Percentiles rank a stretch among this genome's conserved stretches.
These are phyloP conservation scores for Rhodosporidiobolus sp. DNA, from an alignment of 768 basidiomycete genomes.

Conservation along the genomic window DNA sequence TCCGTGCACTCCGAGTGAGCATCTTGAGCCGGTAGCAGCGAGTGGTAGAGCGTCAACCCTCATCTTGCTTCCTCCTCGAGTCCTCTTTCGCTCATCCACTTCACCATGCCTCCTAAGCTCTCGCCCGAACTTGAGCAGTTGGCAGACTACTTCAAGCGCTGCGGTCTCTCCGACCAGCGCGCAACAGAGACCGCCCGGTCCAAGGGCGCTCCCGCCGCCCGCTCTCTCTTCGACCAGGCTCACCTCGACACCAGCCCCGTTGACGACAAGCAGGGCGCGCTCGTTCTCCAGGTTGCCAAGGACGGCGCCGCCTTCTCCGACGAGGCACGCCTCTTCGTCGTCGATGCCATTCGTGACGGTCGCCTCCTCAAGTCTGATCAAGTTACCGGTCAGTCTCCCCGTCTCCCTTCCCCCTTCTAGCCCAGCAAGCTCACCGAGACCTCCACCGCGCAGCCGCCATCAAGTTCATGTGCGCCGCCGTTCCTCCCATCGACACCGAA, in stretches of 20 bases:
- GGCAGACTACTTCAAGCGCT: conserved; percentile 23
- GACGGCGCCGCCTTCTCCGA: conserved; percentile 50
- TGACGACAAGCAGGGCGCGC: conserved; percentile 28
- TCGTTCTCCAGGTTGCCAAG: conserved; percentile 54
- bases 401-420: neutral
- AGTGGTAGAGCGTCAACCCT: neutral
- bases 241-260: conserved; percentile 2
- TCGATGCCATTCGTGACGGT: conserved; percentile 67
- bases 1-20: neutral
- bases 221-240: conserved; percentile 9
- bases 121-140: conserved; percentile 20
- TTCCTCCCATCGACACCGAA: conserved; percentile 61
- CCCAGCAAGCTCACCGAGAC: conserved; percentile 12
- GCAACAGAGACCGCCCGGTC: conserved; percentile 19
- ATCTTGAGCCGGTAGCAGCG: neutral
- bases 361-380: conserved; percentile 79
- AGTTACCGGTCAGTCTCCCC: conserved; percentile 62
- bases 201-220: conserved; percentile 19
- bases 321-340: conserved; percentile 61
- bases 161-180: conserved; percentile 25
- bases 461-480: conserved; percentile 66
- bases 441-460: conserved; percentile 59
- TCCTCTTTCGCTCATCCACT: neutral
- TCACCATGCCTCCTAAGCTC: conserved; percentile 18
- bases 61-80: neutral